Percentiles rank a stretch among this genome's conserved stretches.
Evolutionary conservation across 768 basidiomycete genomes (phyloP).

Genomic region (Mycena maculata): DNA sequence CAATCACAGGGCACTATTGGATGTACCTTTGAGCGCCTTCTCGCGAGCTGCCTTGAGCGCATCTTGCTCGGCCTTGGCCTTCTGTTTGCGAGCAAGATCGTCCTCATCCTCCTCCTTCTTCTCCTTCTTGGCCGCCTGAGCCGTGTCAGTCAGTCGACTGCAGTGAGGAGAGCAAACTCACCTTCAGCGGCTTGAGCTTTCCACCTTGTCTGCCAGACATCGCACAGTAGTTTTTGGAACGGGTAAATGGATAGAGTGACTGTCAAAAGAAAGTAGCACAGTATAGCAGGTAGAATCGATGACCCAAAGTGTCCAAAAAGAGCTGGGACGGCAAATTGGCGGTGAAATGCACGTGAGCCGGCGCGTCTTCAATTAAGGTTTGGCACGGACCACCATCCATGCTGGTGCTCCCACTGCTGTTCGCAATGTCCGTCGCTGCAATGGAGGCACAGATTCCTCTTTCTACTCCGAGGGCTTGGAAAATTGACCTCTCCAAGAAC

Average conservation of each 20-base stretch:
- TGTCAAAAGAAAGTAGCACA: no score
- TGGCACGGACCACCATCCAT: neutral
- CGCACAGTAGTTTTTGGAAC: no score
- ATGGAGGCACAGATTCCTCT: constrained; percentile 25
- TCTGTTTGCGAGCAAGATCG: constrained; percentile 78
- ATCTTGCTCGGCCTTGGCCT: constrained; percentile 79
- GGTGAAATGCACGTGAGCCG: neutral
- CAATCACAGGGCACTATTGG: constrained; percentile 1
- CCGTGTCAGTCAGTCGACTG: neutral
- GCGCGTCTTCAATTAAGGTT: neutral
- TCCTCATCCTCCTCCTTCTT: constrained; percentile 80
- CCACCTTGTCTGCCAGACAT: constrained; percentile 84
- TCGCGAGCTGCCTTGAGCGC: constrained; percentile 79
- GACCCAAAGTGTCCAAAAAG: neutral
- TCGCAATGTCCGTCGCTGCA: neutral
- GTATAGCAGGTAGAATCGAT: constrained; percentile 21
- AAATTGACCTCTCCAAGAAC: constrained; percentile 38
- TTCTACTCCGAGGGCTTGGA: constrained; percentile 34
- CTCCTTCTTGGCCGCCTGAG: constrained; percentile 85
- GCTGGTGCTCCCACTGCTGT: neutral
- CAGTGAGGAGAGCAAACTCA: constrained; percentile 35
- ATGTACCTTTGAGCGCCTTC: constrained; percentile 69
- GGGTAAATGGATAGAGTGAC: no score
- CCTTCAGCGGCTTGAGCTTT: constrained; percentile 91
- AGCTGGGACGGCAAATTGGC: neutral